Evolutionary conservation across 2,329 filamentous ascomycete genomes (phyloP).

Genomic region (Penicillium sp.): DNA sequence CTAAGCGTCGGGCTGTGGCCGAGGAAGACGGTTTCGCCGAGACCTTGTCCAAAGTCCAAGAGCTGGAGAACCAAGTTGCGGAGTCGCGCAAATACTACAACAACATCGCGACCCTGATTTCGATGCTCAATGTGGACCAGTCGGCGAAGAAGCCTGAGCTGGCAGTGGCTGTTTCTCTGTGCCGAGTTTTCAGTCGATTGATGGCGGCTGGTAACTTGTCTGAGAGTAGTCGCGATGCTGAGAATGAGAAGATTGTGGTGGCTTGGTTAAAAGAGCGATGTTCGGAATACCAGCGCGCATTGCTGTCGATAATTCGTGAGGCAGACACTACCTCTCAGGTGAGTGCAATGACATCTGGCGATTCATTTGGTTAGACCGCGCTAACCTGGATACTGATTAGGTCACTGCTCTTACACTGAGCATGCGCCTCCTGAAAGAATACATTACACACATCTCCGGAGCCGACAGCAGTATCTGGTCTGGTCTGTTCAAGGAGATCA

Average conservation of each 20-base stretch:
- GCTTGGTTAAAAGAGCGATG: conserved; percentile 78
- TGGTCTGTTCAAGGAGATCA: conserved; percentile 65
- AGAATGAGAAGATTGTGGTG: conserved; percentile 73
- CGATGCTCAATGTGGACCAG: conserved; percentile 55
- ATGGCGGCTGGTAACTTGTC: conserved; percentile 72
- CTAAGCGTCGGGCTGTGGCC: conserved; percentile 48
- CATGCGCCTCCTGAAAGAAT: conserved; percentile 83
- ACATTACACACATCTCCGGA: conserved; percentile 64
- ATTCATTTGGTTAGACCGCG: background rate
- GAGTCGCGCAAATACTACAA: conserved; percentile 91
- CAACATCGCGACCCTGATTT: conserved; percentile 75
- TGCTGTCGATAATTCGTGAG: conserved; percentile 63
- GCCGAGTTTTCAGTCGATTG: conserved; percentile 80
- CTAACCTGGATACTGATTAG: conserved; percentile 37
- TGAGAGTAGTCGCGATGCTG: conserved; percentile 64
- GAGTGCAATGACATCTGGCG: conserved; percentile 11
- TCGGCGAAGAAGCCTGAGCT: conserved; percentile 59
- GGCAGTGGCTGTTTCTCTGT: conserved; percentile 76
- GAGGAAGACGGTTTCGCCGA: conserved; percentile 54
- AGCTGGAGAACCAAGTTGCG: conserved; percentile 77
- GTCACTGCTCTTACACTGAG: conserved; percentile 72
- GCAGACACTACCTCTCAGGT: conserved; percentile 60
- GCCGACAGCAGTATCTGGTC: conserved; percentile 70
- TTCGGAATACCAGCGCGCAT: conserved; percentile 65
- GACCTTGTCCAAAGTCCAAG: conserved; percentile 66